phyloP scores from a whole-genome alignment of 345 rosid species.

The Tarenaya hassleriana region DNA sequence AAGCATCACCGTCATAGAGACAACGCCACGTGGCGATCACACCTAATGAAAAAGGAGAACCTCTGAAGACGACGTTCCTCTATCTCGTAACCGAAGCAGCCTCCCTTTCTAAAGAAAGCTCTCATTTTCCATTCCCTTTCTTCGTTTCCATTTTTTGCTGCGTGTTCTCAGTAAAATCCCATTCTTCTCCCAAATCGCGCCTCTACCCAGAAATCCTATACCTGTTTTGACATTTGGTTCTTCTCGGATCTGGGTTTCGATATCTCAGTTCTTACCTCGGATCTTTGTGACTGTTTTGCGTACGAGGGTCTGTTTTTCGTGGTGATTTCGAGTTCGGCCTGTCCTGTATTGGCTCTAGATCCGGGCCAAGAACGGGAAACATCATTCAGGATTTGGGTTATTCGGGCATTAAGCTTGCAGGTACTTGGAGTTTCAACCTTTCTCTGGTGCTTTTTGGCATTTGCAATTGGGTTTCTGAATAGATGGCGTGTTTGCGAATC shows the following conservation, averaged over 20 bases:
- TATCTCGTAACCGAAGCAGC: constrained; percentile 24
- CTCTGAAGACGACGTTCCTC: no score
- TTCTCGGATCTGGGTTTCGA: background rate
- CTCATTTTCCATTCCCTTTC: no score
- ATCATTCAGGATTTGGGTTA: background rate
- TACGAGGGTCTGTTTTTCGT: background rate
- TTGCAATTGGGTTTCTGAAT: no score
- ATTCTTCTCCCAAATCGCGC: constrained; percentile 8
- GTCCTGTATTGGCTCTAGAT: background rate
- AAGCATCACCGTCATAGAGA: no score
- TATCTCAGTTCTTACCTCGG: background rate
- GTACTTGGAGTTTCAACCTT: constrained; percentile 1
- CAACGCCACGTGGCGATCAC: no score
- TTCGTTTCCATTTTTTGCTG: constrained; percentile 10
- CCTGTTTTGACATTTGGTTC: constrained; percentile 5
- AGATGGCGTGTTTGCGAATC: no score
- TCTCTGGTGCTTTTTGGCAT: background rate
- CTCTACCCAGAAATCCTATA: constrained; percentile 1
- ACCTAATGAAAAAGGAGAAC: no score
- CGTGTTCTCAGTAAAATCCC: background rate
- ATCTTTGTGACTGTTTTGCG: background rate
- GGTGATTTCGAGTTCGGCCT: background rate
- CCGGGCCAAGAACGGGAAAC: background rate
- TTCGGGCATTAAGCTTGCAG: constrained; percentile 9
- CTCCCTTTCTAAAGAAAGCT: constrained; percentile 12